Evolutionary conservation across 129 eudicot genomes (phyloP).

Genomic region (Daucus carota): DH1_v3.0 NC_030386.2:29517001-29517500

Average conservation of each 20-base stretch:
- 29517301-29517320: constrained; percentile 73
- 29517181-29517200: background rate
- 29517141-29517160: background rate
- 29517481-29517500: constrained; percentile 42
- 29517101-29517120: background rate
- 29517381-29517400: constrained; percentile 48
- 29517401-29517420: constrained; percentile 53
- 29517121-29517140: background rate
- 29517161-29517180: background rate
- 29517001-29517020: background rate
- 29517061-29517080: background rate
- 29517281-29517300: constrained; percentile 29
- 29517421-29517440: constrained; percentile 62
- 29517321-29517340: constrained; percentile 83
- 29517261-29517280: background rate
- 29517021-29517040: too few species aligned
- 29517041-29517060: background rate
- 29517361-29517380: constrained; percentile 85
- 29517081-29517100: background rate
- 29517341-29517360: constrained; percentile 84
- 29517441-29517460: constrained; percentile 78
- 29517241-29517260: background rate
- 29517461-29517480: constrained; percentile 78
- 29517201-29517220: background rate
- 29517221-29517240: background rate